A percentile compares a stretch with the other conserved stretches of the same genome.
Conservation (phyloP, 1,284 basidiomycete genomes). For the Marasmius fiardii region DNA sequence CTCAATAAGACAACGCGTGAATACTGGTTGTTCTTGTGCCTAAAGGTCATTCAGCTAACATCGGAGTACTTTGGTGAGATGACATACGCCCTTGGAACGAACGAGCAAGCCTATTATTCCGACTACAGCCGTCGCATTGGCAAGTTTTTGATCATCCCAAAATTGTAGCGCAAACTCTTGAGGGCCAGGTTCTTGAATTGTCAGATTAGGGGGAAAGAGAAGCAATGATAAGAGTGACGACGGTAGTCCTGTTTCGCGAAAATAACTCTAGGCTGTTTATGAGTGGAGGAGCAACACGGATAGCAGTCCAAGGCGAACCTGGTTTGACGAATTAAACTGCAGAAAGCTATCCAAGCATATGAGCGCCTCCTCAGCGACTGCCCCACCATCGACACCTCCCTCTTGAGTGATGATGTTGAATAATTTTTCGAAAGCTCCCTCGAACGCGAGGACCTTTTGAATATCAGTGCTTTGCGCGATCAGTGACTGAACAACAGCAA, state of each 20-base stretch:
- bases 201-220: slow-evolving; percentile 77
- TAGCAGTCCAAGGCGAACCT: slow-evolving; percentile 49
- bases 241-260: slow-evolving; percentile 89
- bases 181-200: slow-evolving; percentile 65
- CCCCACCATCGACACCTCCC: slow-evolving; percentile 90
- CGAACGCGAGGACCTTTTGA: slow-evolving; percentile 96
- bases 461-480: slow-evolving; percentile 89
- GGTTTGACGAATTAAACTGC: slow-evolving; percentile 93
- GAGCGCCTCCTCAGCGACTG: slow-evolving; percentile 85
- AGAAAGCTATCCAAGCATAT: slow-evolving; percentile 83
- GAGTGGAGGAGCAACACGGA: slow-evolving; percentile 8
- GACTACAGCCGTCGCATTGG: slow-evolving; percentile 76
- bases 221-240: slow-evolving; percentile 80
- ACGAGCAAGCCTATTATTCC: slow-evolving; percentile 78
- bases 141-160: slow-evolving; percentile 90
- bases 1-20: slow-evolving; percentile 85
- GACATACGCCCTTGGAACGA: slow-evolving; percentile 65
- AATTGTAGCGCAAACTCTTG: slow-evolving; percentile 95
- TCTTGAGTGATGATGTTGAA: slow-evolving; percentile 88
- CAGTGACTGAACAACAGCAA: slow-evolving; percentile 81
- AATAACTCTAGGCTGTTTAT: slow-evolving; percentile 77
- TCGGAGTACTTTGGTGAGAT: background rate
- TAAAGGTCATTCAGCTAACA: slow-evolving; percentile 23
- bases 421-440: slow-evolving; percentile 94
- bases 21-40: slow-evolving; percentile 60